Percentiles rank a stretch among this genome's conserved stretches.
These are phyloP conservation scores for Xylariaceae sp. DNA, from an alignment of 2,329 filamentous ascomycete genomes.

Conservation along the genomic window DNA sequence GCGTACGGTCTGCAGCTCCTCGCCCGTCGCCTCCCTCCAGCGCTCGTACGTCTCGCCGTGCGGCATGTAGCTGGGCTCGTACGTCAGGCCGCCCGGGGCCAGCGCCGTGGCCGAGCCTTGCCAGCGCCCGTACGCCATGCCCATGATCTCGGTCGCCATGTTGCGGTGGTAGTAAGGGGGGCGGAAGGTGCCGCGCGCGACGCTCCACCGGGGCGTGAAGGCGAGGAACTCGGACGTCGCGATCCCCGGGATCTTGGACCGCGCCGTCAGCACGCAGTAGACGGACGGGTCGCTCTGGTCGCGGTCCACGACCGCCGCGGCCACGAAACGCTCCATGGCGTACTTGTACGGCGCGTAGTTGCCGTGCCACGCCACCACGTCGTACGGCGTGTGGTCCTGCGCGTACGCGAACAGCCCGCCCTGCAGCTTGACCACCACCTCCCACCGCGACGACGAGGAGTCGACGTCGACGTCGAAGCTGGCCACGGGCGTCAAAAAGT, in stretches of 20 bases:
- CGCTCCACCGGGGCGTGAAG: slow-evolving; percentile 60
- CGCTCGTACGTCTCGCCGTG: slow-evolving; percentile 20
- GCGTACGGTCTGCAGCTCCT: slow-evolving; percentile 2
- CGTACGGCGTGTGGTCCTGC: slow-evolving; percentile 61
- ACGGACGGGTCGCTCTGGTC: slow-evolving; percentile 63
- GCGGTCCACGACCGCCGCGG: slow-evolving; percentile 48
- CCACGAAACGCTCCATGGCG: slow-evolving; percentile 49
- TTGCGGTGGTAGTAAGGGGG: slow-evolving; percentile 61
- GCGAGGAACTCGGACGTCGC: slow-evolving; percentile 58
- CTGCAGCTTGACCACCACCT: slow-evolving; percentile 53
- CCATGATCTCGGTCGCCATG: slow-evolving; percentile 50
- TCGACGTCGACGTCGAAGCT: slow-evolving; percentile 38
- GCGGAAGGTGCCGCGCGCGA: slow-evolving; percentile 53
- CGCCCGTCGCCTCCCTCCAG: slow-evolving; percentile 19
- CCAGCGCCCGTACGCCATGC: slow-evolving; percentile 31
- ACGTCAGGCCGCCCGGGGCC: slow-evolving; percentile 1
- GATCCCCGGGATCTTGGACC: slow-evolving; percentile 43
- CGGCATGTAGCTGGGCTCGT: slow-evolving; percentile 14
- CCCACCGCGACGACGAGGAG: slow-evolving; percentile 32
- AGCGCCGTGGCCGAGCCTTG: background rate
- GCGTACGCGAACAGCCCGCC: slow-evolving; percentile 52
- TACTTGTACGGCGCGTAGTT: slow-evolving; percentile 56
- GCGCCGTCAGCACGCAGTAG: slow-evolving; percentile 57
- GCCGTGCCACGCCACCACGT: slow-evolving; percentile 67
- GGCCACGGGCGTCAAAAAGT: slow-evolving; percentile 58